Conservation (phyloP, 805 yeast genomes). For the Scheffersomyces spartinae region DNA sequence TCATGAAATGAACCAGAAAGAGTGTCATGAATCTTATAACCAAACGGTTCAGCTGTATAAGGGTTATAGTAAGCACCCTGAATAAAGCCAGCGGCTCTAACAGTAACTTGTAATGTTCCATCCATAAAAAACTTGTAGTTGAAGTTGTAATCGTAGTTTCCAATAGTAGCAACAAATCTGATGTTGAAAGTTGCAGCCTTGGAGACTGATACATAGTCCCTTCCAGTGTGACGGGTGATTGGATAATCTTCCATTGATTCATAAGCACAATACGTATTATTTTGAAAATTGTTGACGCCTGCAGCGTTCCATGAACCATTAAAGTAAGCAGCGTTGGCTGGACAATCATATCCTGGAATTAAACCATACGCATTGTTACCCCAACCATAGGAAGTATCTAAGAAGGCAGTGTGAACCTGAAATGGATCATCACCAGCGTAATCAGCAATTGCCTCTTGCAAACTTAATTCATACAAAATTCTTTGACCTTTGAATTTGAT, state of each 20-base stretch:
- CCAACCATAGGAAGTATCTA: constrained; percentile 13
- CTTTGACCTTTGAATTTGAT: constrained; percentile 16
- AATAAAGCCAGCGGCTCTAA: constrained; percentile 16
- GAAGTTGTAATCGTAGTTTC: constrained; percentile 4
- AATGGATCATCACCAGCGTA: constrained; percentile 18
- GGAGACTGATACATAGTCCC: constrained; percentile 5
- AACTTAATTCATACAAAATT: constrained; percentile 12
- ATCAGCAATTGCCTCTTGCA: constrained; percentile 17
- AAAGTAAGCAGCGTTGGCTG: constrained; percentile 14
- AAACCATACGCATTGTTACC: constrained; percentile 16
- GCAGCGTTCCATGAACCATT: constrained; percentile 12
- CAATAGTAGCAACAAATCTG: too few species aligned
- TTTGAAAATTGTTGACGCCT: constrained; percentile 11
- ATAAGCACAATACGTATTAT: constrained; percentile 11
- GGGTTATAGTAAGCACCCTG: constrained; percentile 14
- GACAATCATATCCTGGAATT: constrained; percentile 16
- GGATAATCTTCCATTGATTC: constrained; percentile 4
- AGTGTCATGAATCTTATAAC: constrained; percentile 8
- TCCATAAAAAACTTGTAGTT: constrained; percentile 8
- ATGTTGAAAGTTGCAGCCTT: constrained; percentile 12
- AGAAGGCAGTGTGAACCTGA: constrained; percentile 12
- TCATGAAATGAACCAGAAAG: constrained; percentile 16
- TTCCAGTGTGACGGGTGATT: constrained; percentile 2
- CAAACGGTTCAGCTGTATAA: constrained; percentile 9
- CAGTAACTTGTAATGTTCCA: constrained; percentile 14